These are phyloP conservation scores for Pseudocercospora macadamiae DNA, from an alignment of 2,329 filamentous ascomycete species.

Conservation along the genomic window DNA sequence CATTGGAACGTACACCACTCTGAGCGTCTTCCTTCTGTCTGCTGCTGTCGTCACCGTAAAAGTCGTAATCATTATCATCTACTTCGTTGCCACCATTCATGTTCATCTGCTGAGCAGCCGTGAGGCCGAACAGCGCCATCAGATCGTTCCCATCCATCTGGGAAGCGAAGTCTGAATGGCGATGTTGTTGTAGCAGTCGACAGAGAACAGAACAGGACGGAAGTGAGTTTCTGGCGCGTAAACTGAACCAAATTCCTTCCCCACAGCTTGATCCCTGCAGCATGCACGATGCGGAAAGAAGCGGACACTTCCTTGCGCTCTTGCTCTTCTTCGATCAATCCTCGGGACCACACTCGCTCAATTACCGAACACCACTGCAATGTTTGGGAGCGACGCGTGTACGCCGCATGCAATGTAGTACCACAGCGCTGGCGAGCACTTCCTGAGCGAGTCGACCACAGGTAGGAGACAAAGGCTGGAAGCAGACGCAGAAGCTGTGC, in stretches of 20 bases:
- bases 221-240: not conserved
- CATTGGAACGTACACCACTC: slow-evolving; percentile 27
- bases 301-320: too few species aligned
- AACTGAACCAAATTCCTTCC: not conserved
- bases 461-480: not conserved
- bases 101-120: slow-evolving; percentile 11
- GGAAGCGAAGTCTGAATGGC: not conserved
- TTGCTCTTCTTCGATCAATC: not conserved
- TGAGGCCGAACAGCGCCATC: slow-evolving; percentile 24
- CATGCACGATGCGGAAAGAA: not conserved
- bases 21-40: slow-evolving; percentile 16
- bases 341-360: not conserved
- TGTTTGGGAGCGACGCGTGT: not conserved
- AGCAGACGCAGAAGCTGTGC: not conserved
- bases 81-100: slow-evolving; percentile 17
- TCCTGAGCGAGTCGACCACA: not conserved
- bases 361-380: not conserved
- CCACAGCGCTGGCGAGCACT: not conserved
- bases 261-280: not conserved
- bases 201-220: not conserved
- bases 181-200: not conserved
- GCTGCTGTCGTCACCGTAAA: slow-evolving; percentile 25
- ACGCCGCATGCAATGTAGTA: not conserved
- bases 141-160: slow-evolving; percentile 30
- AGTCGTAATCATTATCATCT: slow-evolving; percentile 30